Base-by-base conservation (phyloP, 2,329 filamentous ascomycete genomes). In the Aureobasidium sp. region DNA sequence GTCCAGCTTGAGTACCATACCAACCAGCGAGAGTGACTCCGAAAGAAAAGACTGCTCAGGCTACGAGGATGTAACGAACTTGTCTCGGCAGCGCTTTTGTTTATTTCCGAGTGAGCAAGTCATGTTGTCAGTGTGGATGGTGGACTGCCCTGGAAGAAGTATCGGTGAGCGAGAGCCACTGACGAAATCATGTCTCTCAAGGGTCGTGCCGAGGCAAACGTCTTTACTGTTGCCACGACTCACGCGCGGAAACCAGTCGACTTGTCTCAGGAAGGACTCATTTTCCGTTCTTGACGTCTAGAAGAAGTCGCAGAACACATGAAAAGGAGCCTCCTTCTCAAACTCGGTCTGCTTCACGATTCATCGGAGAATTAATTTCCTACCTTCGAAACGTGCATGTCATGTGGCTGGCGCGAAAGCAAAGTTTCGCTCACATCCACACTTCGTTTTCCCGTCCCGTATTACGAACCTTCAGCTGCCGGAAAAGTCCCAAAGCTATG, bases 131-230 rank as follows among this genome's bases (percentile, higher is more conserved):
- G 53, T 47, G 29, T 29, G 37, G 36, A 26, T 20, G 26, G 12
- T 8, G 12, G 17, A 23, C 32, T 13, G 13, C 42, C 13, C 17
- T 13, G 20, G 29, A 36, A 32, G 29, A 36, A 37, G 34, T 37
- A 41, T 44, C 42, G 41, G 20, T 47, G 41, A 58, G 7, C 29
- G n/a, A 32, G 42, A 47, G 55, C 55, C 55, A 58, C 55, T 58
- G 55, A 58, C 55, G 42, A 37, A 47, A 58, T 36, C 29, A 44
- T 56, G 52, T 56, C 52, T 56, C 52, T 47, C n/a, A 36, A 20
- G 53, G 55, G 2, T 10, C 29, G 26, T 36, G 20, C 55, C 55
- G 55, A 47, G 53, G 32, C 13, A 47, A 57, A 46, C 55, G 42
- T 56, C 52, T 56, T 23, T 42, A 29, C n/a, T 9, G 26, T 44